Conservation (phyloP, 1,284 basidiomycete species). For the Polyporus tsugae region DNA sequence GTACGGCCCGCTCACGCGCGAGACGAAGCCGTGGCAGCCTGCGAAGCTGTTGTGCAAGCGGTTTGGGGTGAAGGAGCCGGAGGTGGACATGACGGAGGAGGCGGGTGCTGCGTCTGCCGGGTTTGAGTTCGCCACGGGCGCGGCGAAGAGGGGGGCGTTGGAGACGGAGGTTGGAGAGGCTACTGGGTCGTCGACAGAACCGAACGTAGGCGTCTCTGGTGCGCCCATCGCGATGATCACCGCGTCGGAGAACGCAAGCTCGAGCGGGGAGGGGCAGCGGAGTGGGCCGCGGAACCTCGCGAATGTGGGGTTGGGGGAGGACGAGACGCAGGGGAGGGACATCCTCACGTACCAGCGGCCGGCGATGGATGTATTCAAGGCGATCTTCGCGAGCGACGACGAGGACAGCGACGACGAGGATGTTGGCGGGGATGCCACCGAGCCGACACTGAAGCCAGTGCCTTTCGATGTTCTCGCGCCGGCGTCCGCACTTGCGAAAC, state of each 20-base stretch:
- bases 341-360: constrained; percentile 90
- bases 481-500: not conserved
- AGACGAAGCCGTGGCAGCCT: constrained; percentile 81
- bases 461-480: constrained; percentile 24
- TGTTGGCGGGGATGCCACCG: constrained; percentile 41
- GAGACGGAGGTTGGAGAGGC: not conserved
- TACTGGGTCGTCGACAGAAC: not conserved
- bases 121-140: constrained; percentile 32
- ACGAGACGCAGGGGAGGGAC: constrained; percentile 86
- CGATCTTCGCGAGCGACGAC: constrained; percentile 91
- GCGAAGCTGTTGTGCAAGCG: constrained; percentile 88
- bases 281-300: constrained; percentile 61
- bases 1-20: constrained; percentile 88
- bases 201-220: constrained; percentile 29
- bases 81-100: constrained; percentile 45
- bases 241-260: constrained; percentile 19
- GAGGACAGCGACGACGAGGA: constrained; percentile 79
- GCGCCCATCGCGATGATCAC: constrained; percentile 1
- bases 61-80: constrained; percentile 90
- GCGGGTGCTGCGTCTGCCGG: constrained; percentile 29
- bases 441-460: constrained; percentile 24
- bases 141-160: constrained; percentile 30
- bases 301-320: constrained; percentile 89
- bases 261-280: not conserved
- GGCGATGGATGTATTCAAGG: constrained; percentile 93